Conservation (phyloP, 1,284 basidiomycete species). For the Cutaneotrichosporon sp. region DNA sequence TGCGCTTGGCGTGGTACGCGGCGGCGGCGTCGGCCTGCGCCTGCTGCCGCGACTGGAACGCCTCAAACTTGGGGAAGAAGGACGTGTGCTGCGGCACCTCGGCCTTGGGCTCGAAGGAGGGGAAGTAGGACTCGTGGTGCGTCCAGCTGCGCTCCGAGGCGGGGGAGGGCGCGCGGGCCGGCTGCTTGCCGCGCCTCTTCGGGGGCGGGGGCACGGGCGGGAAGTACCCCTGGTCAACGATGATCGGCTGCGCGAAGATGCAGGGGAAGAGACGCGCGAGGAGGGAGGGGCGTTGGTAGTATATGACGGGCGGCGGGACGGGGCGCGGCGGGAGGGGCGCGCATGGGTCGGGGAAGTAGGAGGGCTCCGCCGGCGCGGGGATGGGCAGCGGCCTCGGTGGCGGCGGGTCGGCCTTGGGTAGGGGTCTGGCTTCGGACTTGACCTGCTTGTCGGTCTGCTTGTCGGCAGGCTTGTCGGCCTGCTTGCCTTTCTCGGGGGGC, state of each 20-base stretch:
- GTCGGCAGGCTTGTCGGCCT: too few species aligned
- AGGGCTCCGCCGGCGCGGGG: background rate
- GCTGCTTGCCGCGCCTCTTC: background rate
- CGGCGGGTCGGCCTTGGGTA: background rate
- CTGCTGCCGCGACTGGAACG: background rate
- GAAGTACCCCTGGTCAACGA: background rate
- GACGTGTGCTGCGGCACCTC: constrained; percentile 10
- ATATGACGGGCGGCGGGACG: background rate
- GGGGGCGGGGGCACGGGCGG: background rate
- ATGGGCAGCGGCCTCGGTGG: background rate
- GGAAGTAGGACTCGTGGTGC: constrained; percentile 41
- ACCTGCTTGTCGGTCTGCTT: too few species aligned
- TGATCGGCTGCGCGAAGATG: background rate
- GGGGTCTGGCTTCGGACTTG: background rate
- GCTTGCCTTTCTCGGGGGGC: too few species aligned
- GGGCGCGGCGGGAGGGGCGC: background rate
- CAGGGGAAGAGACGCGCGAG: background rate
- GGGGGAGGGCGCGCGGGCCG: background rate
- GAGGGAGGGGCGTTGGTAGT: background rate
- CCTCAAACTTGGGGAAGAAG: background rate
- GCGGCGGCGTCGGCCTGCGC: constrained; percentile 20
- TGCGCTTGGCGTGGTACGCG: constrained; percentile 19
- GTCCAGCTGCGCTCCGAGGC: constrained; percentile 24
- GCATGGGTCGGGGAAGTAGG: background rate
- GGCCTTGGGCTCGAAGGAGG: constrained; percentile 34